Evolutionary conservation across 768 basidiomycete genomes (phyloP).

Genomic region (Mycena pura): DNA sequence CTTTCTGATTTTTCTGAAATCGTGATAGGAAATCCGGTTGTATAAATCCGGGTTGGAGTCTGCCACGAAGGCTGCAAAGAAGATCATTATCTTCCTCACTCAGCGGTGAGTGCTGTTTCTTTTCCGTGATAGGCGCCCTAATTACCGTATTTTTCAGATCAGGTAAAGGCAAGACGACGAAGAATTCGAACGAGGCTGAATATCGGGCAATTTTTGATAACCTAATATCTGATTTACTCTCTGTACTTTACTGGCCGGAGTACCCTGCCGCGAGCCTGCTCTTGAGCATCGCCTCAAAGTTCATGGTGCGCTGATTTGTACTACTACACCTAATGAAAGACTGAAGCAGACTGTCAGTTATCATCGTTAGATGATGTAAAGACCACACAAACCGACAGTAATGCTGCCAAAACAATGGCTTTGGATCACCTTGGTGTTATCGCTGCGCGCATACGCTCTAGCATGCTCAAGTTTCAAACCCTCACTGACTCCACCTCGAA

Average conservation of each 20-base stretch:
- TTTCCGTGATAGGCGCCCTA: background rate
- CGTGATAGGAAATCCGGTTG: constrained; percentile 66
- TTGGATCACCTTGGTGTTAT: constrained; percentile 95
- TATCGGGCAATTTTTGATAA: constrained; percentile 94
- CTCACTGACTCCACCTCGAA: constrained; percentile 38
- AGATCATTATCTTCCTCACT: constrained; percentile 80
- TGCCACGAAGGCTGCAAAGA: constrained; percentile 84
- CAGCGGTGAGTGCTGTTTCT: constrained; percentile 51
- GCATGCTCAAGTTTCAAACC: constrained; percentile 53
- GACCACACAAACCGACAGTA: constrained; percentile 71
- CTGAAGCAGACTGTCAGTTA: constrained; percentile 54
- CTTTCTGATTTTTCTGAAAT: background rate
- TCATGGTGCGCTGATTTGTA: constrained; percentile 66
- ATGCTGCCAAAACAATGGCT: constrained; percentile 87
- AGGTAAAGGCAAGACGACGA: constrained; percentile 86
- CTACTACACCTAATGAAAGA: background rate
- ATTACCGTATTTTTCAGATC: constrained; percentile 56
- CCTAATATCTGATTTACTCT: constrained; percentile 84
- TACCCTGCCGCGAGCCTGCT: constrained; percentile 94
- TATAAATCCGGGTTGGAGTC: constrained; percentile 80
- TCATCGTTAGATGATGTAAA: constrained; percentile 85
- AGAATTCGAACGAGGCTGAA: constrained; percentile 93
- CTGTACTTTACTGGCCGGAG: constrained; percentile 93
- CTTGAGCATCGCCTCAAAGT: constrained; percentile 79
- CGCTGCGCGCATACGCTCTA: constrained; percentile 78